phyloP scores from a whole-genome alignment of 2,329 filamentous ascomycete species.

The Paecilomyces fulvus region DNA sequence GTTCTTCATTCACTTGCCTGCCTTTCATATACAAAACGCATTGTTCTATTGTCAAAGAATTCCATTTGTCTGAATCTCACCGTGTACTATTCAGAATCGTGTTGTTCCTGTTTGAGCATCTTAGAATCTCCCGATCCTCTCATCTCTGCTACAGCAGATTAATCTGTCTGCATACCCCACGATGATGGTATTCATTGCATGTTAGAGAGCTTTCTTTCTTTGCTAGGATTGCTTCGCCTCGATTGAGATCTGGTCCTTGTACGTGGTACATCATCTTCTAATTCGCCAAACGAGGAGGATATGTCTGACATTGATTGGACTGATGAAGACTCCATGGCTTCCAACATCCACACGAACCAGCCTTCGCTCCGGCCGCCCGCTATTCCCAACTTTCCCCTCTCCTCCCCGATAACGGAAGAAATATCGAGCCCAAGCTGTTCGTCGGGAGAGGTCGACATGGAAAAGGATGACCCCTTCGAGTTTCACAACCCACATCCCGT shows the following conservation, averaged over 20 bases:
- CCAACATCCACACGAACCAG: constrained; percentile 13
- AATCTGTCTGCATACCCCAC: neutral
- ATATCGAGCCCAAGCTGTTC: constrained; percentile 29
- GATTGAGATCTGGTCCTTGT: neutral
- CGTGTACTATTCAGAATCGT: neutral
- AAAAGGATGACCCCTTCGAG: constrained; percentile 22
- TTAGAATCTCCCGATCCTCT: neutral
- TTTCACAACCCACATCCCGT: constrained; percentile 18
- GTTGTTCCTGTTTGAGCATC: neutral
- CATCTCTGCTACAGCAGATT: neutral
- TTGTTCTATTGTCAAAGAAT: neutral
- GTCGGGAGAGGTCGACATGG: constrained; percentile 20
- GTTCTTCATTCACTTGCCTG: neutral
- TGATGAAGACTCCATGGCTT: neutral
- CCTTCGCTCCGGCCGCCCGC: constrained; percentile 18
- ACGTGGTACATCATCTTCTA: neutral
- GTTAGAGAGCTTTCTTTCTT: neutral
- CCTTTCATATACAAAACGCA: neutral
- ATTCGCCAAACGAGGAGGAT: neutral
- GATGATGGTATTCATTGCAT: neutral
- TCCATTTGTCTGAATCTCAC: neutral
- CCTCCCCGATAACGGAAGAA: constrained; percentile 37
- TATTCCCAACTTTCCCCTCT: constrained; percentile 32
- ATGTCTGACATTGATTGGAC: neutral
- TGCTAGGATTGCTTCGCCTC: neutral